These are phyloP conservation scores for Lolium rigidum DNA, from an alignment of 176 grass and related monocot genomes.

Conservation along the genomic window DNA sequence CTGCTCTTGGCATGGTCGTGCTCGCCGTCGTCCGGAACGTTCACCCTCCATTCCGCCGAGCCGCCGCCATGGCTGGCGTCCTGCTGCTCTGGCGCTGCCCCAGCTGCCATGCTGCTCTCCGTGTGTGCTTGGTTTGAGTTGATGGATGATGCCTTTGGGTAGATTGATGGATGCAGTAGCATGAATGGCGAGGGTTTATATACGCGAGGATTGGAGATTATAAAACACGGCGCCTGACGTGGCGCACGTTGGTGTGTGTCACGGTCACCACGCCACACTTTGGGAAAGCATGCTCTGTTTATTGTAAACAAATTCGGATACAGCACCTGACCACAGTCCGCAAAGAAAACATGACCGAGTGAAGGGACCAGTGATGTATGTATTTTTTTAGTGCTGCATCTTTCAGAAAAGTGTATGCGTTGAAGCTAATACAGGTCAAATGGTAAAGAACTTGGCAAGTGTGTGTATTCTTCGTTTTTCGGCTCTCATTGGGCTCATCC, in stretches of 20 bases:
- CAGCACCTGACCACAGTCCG: background rate
- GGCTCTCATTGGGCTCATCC: background rate
- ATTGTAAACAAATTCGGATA: background rate
- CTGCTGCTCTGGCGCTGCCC: background rate
- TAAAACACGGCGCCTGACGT: constrained; percentile 19
- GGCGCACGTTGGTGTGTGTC: constrained; percentile 19
- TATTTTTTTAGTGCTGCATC: background rate
- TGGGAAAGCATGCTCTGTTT: background rate
- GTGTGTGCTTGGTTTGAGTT: background rate
- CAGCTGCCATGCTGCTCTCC: constrained; percentile 20
- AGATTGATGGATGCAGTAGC: background rate
- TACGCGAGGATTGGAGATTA: background rate
- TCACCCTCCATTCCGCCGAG: constrained; percentile 48
- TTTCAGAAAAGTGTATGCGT: background rate
- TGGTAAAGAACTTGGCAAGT: background rate
- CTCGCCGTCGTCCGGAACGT: constrained; percentile 42
- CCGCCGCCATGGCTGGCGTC: constrained; percentile 1
- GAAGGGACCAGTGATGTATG: background rate
- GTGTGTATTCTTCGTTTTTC: background rate
- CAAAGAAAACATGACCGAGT: background rate
- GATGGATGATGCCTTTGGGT: background rate
- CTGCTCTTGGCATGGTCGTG: constrained; percentile 11
- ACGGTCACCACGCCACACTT: constrained; percentile 18
- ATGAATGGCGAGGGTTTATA: constrained; percentile 27
- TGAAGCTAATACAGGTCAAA: background rate